These are phyloP conservation scores for Flaveria sonorensis DNA, from an alignment of 129 eudicot species.

Conservation along the genomic window DNA sequence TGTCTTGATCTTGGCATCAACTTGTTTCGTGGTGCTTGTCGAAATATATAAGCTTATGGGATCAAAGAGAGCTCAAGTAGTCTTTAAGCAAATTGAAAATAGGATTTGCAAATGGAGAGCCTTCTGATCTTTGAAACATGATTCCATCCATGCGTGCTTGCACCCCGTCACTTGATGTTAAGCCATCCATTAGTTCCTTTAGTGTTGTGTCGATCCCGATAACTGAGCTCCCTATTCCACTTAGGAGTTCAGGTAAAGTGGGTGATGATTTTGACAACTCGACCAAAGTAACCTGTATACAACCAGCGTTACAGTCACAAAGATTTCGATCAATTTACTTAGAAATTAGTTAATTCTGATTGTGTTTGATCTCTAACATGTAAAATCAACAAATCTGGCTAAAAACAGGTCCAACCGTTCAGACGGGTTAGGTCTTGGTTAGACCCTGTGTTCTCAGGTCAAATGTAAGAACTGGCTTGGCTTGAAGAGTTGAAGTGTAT, in stretches of 20 bases:
- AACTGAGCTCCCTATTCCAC: conserved; percentile 57
- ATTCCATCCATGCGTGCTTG: conserved; percentile 96
- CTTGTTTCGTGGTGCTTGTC: background rate
- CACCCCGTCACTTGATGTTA: conserved; percentile 58
- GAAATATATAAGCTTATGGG: background rate
- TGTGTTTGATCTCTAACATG: no score
- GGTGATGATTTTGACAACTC: conserved; percentile 77
- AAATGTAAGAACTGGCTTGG: no score
- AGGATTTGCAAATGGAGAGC: conserved; percentile 44
- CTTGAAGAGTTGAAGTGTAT: no score
- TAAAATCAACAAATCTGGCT: no score
- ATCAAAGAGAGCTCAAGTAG: conserved; percentile 56
- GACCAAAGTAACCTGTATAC: conserved; percentile 67
- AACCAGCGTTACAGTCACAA: background rate
- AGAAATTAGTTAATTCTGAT: no score
- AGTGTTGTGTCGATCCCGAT: conserved; percentile 58
- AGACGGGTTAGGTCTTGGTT: no score
- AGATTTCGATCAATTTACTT: no score
- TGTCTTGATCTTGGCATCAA: background rate
- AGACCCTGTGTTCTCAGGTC: no score
- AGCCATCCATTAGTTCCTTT: conserved; percentile 52
- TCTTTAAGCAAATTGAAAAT: conserved; percentile 53
- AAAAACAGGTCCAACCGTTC: no score
- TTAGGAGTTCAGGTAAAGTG: conserved; percentile 60
- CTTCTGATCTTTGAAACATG: conserved; percentile 59